phyloP scores from a whole-genome alignment of 2,329 filamentous ascomycete species.

The Stemphylium beticola region DNA sequence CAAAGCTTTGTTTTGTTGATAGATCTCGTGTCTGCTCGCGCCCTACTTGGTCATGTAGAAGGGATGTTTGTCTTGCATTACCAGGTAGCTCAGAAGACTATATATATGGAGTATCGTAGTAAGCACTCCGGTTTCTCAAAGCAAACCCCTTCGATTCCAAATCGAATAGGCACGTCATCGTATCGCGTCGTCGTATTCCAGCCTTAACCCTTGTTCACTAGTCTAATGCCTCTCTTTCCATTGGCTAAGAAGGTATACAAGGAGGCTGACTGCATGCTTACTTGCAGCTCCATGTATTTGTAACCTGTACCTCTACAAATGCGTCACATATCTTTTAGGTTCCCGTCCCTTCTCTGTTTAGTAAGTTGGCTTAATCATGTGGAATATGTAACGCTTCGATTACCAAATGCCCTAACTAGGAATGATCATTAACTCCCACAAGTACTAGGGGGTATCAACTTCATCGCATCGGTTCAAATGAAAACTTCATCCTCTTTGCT shows the following conservation, averaged over 20 bases:
- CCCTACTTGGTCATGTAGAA: not conserved
- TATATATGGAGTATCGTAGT: not conserved
- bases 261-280: constrained; percentile 32
- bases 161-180: not conserved
- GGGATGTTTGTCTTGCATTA: not conserved
- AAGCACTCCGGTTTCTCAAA: not conserved
- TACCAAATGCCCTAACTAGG: no score
- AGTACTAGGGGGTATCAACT: not conserved
- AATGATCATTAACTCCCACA: not conserved
- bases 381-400: no score
- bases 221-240: constrained; percentile 16
- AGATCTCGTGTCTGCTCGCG: no score
- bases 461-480: not conserved
- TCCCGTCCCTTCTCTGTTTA: not conserved
- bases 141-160: not conserved
- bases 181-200: not conserved
- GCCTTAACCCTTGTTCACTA: constrained; percentile 6
- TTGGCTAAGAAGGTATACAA: constrained; percentile 12
- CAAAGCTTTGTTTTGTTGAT: not conserved
- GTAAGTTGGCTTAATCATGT: not conserved
- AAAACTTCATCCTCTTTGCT: constrained; percentile 17
- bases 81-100: not conserved
- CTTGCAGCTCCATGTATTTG: constrained; percentile 5
- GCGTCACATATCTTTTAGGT: not conserved
- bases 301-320: not conserved